Evolutionary conservation across 257 asterid genomes (phyloP), one percentile per base, ranked within the genome.

Genomic region (Forsythia viridissima): DNA sequence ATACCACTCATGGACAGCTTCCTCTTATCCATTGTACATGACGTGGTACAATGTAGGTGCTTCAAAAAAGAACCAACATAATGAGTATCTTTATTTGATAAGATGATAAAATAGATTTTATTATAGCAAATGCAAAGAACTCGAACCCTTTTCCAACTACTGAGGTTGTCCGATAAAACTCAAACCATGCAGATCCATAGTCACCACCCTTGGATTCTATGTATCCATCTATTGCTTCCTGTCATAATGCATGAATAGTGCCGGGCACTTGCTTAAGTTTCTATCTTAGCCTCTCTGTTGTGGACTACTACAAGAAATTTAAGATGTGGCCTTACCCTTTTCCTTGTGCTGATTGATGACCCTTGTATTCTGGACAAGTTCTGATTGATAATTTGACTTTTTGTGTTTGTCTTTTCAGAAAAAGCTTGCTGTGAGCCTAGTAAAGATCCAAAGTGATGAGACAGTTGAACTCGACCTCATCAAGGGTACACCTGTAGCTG

Each of bases 391-490:
- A 16, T 80, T 2, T 51, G 6, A 11, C n/a, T 34, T 44, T 24
- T 72, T 78, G 15, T 55, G 46, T 75, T 78, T 65, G 68, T 77
- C 20, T 34, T 70, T 37, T 12, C 91, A 91, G 99, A 88, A 90
- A 79, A 85, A 85, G 75, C 86, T 96, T 80, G 88, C 93, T 76
- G 91, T 81, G 81, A 87, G 91, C 76, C 84, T 93, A 67, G 92
- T 93, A 80, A 92, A 84, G 88, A 91, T 96, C 75, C 97, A 93
- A 86, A 87, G 82, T 43, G 94, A 93, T 80, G 96, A 97, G 76
- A 96, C 95, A 0, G 99, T 96, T 82, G 97, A 93, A 87, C 93
- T 92, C 79, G 96, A 96, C 84, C 87, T 96, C 73, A 85, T 89
- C 57, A 86, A 82, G 84, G 91, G 90, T 81, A 86, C 89, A 70